Evolutionary conservation across 2,329 filamentous ascomycete species (phyloP), one percentile per base, ranked within the genome.

Genomic region (Penicillium vulpinum): DNA sequence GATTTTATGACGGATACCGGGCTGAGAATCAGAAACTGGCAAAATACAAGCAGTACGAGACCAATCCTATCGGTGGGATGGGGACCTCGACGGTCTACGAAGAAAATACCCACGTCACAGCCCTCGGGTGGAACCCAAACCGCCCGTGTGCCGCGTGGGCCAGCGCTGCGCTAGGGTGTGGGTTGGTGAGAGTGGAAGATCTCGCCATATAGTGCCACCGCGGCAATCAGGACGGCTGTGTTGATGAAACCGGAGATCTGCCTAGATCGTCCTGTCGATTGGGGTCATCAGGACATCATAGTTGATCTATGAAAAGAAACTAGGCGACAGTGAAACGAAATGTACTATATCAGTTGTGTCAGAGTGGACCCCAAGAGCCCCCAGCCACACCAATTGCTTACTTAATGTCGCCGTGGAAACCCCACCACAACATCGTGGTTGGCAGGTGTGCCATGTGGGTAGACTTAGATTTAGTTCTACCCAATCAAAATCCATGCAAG

Each of bases 61-160:
- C 64, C n/a, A 70, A 68, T 43, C 60, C 73, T 28, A 61, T 70
- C 44, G 70, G 71, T 44, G 69, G 71, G 2, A 60, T 66, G n/a
- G 66, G 69, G 56, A 65, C 73, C 41, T 72, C 76, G 26, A 75
- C 75, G 3, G 78, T 88, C 11, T 82, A 86, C 64, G 87, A 90
- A 54, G 82, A 87, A 46, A 75, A 81, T 60, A 87, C 85, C 10
- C 81, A 86, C 45, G 76, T 90, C 61, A 85, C 85, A 5, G 77
- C 81, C 2, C 75, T 88, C 24, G 80, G 81, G 39, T 90, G 88
- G 88, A 90, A 90, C 66, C 85, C 87, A 2, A 89, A 90, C 64
- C 70, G 79, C 35, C 76, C 79, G n/a, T 87, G 81, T 64, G 85
- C 86, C 13, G 87, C 82, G 62, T 89, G 88, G 87, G 85, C 85